phyloP scores from a whole-genome alignment of 768 basidiomycete genomes.

The Phlebiopsis gigantea region DNA sequence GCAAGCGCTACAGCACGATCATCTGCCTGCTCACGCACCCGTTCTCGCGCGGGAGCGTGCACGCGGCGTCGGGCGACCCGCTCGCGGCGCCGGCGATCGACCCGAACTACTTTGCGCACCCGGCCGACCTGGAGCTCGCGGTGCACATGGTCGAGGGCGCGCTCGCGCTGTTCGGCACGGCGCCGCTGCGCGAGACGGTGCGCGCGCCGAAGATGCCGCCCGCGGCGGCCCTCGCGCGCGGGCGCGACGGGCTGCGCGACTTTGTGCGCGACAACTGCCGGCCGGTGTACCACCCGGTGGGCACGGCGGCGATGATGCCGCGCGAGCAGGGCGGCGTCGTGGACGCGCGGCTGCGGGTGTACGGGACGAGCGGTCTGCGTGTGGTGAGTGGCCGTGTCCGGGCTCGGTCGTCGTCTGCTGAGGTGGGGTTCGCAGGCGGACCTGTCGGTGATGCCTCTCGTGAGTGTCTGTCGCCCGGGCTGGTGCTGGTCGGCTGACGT shows the following conservation, averaged over 20 bases:
- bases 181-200: background rate
- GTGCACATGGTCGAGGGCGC: background rate
- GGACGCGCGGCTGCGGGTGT: constrained; percentile 5
- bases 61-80: constrained; percentile 39
- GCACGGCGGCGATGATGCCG: constrained; percentile 30
- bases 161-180: background rate
- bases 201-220: background rate
- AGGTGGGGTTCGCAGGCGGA: background rate
- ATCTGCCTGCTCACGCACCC: constrained; percentile 18
- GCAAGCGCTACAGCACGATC: constrained; percentile 24
- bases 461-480: background rate
- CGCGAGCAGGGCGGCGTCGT: constrained; percentile 1
- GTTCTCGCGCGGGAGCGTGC: constrained; percentile 32
- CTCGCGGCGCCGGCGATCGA: constrained; percentile 40
- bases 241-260: background rate
- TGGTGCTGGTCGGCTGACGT: background rate
- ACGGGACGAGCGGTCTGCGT: constrained; percentile 4
- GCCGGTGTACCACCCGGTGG: constrained; percentile 7
- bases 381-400: background rate
- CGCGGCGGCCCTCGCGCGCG: background rate
- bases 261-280: background rate
- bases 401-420: background rate
- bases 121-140: background rate
- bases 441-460: background rate
- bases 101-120: background rate